Conservation (phyloP, 2,329 filamentous ascomycete species). For the Venturia oleaginea region DNA sequence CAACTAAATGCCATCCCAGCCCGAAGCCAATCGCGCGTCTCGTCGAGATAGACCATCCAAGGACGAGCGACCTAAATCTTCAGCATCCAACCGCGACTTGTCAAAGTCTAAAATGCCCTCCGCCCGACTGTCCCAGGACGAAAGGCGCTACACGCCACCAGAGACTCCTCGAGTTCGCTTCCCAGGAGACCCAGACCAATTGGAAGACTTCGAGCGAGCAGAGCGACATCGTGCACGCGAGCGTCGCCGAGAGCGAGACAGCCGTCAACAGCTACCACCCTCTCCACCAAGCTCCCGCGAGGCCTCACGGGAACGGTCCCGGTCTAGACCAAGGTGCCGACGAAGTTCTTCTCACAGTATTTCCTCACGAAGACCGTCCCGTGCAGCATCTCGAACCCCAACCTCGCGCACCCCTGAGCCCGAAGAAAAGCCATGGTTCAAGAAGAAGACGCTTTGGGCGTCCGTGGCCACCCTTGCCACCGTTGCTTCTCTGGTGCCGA, state of each 20-base stretch:
- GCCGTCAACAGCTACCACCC: background rate
- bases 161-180: conserved; percentile 3
- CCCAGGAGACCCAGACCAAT: conserved; percentile 4
- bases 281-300: conserved; percentile 5
- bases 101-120: background rate
- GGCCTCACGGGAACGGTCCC: background rate
- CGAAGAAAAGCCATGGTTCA: conserved; percentile 13
- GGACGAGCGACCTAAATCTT: background rate
- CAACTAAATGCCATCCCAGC: background rate
- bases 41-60: background rate
- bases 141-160: conserved; percentile 5
- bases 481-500: conserved; percentile 10
- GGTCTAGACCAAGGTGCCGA: background rate
- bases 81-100: background rate
- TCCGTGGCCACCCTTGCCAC: conserved; percentile 13
- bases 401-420: conserved; percentile 1
- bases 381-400: background rate
- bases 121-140: background rate
- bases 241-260: background rate
- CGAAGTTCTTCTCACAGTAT: background rate
- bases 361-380: background rate
- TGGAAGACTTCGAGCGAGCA: background rate
- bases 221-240: background rate
- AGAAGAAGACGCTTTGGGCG: conserved; percentile 14
- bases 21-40: background rate